Conservation (phyloP, 176 grass and related monocot species). For the Olyra latifolia region DNA sequence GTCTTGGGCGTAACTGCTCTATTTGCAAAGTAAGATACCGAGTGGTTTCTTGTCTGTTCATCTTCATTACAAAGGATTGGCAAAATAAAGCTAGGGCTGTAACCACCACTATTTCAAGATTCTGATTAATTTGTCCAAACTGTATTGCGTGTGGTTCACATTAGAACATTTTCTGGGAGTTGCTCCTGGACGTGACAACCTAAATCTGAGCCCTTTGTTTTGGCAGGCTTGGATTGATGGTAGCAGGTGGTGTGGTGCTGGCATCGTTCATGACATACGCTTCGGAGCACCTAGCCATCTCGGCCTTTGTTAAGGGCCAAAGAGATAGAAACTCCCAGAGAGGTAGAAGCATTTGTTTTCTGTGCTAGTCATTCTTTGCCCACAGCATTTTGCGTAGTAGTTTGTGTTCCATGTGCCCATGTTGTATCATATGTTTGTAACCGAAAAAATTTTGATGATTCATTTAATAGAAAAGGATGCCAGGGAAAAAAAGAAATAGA, state of each 20-base stretch:
- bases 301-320: conserved; percentile 66
- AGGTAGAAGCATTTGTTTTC: conserved; percentile 47
- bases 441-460: neutral
- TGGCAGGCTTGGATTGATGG: conserved; percentile 76
- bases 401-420: conserved; percentile 17
- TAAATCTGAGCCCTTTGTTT: neutral
- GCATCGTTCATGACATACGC: conserved; percentile 79
- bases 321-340: conserved; percentile 43
- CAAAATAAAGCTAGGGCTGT: neutral
- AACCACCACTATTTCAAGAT: neutral
- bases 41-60: neutral
- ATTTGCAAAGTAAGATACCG: conserved; percentile 72
- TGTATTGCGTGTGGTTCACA: neutral
- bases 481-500: neutral
- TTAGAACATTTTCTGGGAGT: conserved; percentile 1
- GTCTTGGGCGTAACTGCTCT: conserved; percentile 75
- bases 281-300: conserved; percentile 69
- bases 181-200: neutral
- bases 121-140: neutral
- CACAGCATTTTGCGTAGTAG: neutral
- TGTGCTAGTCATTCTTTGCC: neutral
- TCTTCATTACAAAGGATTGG: neutral
- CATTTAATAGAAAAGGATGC: conserved; percentile 11
- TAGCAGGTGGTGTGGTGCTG: conserved; percentile 54
- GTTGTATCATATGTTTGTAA: conserved; percentile 49